Conservation (phyloP, 2,329 filamentous ascomycete species). For the Cercospora janseana region DNA sequence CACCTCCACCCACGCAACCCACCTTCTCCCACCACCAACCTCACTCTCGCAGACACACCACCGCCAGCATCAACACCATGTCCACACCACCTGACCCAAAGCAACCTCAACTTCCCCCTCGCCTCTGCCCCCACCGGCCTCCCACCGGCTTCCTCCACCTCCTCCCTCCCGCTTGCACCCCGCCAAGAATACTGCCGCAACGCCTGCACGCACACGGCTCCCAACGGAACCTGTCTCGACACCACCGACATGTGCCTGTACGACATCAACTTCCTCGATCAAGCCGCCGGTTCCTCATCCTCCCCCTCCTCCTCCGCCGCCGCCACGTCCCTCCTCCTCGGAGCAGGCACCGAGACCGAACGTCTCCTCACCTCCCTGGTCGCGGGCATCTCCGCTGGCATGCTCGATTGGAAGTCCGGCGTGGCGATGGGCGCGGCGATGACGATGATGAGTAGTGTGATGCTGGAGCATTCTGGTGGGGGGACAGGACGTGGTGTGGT, state of each 20-base stretch:
- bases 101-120: too few relatives aligned
- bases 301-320: neutral
- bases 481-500: too few relatives aligned
- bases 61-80: too few relatives aligned
- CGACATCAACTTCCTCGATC: too few relatives aligned
- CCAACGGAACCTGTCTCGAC: neutral
- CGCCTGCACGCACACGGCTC: neutral
- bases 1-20: too few relatives aligned
- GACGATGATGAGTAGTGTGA: neutral
- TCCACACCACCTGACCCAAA: too few relatives aligned
- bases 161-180: neutral
- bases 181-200: neutral
- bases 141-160: too few relatives aligned
- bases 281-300: too few relatives aligned
- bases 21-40: too few relatives aligned
- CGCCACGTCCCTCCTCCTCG: neutral
- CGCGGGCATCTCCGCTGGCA: neutral
- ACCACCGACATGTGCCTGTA: neutral
- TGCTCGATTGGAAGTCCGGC: neutral
- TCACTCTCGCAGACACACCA: too few relatives aligned
- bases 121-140: too few relatives aligned
- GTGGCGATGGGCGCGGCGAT: neutral
- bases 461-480: too few relatives aligned
- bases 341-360: neutral
- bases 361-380: neutral